Conservation (phyloP, 1,284 basidiomycete genomes). For the Gomphus sp. region DNA sequence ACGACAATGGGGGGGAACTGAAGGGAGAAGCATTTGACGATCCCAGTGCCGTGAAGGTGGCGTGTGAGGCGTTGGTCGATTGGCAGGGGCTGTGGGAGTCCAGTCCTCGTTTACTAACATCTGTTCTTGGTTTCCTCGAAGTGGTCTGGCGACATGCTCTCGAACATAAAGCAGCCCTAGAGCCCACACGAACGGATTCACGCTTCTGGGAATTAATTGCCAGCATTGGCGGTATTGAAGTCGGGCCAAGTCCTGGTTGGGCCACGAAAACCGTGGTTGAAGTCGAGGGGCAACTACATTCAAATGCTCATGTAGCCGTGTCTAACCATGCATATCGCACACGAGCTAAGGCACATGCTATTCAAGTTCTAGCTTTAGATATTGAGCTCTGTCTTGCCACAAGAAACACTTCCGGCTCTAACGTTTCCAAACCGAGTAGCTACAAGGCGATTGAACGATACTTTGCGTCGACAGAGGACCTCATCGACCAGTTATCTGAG, state of each 20-base stretch:
- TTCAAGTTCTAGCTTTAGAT: constrained; percentile 65
- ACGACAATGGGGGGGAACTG: constrained; percentile 10
- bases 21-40: constrained; percentile 24
- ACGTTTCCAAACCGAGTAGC: constrained; percentile 39
- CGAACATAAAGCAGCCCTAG: constrained; percentile 60
- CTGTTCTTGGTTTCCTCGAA: constrained; percentile 71
- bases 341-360: constrained; percentile 65
- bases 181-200: constrained; percentile 42
- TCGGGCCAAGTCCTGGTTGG: constrained; percentile 61
- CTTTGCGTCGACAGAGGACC: constrained; percentile 50
- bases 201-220: constrained; percentile 60
- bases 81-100: constrained; percentile 70
- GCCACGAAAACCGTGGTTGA: constrained; percentile 35
- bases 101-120: constrained; percentile 69
- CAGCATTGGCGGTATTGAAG: constrained; percentile 50
- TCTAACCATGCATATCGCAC: constrained; percentile 61
- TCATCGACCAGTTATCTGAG: constrained; percentile 55
- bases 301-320: constrained; percentile 52
- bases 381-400: constrained; percentile 42
- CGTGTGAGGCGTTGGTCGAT: constrained; percentile 51
- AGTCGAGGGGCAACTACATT: constrained; percentile 44
- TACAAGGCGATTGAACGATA: constrained; percentile 45
- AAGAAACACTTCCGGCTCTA: constrained; percentile 27
- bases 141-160: constrained; percentile 77
- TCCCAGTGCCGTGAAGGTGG: constrained; percentile 52